phyloP scores from a whole-genome alignment of 257 asterid genomes.

The Solanum raphanifolium region DNA sequence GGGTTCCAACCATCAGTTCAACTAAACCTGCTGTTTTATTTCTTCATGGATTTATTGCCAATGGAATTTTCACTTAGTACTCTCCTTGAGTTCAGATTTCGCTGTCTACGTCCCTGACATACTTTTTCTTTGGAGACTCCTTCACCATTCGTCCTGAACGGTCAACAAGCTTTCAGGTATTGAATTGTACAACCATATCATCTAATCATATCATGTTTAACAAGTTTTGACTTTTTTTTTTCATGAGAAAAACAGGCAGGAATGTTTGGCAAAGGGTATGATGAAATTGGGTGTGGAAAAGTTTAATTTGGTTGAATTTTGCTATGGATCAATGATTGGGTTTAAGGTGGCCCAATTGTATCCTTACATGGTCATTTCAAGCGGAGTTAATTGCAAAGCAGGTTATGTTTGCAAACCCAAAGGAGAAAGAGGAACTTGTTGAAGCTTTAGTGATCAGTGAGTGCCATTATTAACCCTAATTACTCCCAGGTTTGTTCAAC shows the following conservation, averaged over 20 bases:
- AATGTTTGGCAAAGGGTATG: too few species aligned
- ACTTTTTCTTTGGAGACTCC: conserved; percentile 8
- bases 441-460: conserved; percentile 6
- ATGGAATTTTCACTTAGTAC: not conserved
- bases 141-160: not conserved
- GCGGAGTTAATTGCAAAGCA: not conserved
- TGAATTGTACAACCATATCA: not conserved
- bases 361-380: too few species aligned
- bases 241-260: too few species aligned
- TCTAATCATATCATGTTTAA: not conserved
- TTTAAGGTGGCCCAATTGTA: too few species aligned
- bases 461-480: not conserved
- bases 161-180: not conserved
- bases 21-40: not conserved
- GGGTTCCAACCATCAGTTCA: conserved; percentile 1
- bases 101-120: conserved; percentile 10
- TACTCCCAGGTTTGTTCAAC: conserved; percentile 4
- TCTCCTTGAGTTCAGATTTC: not conserved
- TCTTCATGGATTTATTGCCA: conserved; percentile 6
- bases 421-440: not conserved
- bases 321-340: too few species aligned
- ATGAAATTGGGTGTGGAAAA: too few species aligned
- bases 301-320: too few species aligned
- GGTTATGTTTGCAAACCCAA: not conserved
- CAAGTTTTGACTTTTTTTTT: too few species aligned